Conservation (phyloP, 805 yeast species). For the Yarrowia phangngaensis region DNA sequence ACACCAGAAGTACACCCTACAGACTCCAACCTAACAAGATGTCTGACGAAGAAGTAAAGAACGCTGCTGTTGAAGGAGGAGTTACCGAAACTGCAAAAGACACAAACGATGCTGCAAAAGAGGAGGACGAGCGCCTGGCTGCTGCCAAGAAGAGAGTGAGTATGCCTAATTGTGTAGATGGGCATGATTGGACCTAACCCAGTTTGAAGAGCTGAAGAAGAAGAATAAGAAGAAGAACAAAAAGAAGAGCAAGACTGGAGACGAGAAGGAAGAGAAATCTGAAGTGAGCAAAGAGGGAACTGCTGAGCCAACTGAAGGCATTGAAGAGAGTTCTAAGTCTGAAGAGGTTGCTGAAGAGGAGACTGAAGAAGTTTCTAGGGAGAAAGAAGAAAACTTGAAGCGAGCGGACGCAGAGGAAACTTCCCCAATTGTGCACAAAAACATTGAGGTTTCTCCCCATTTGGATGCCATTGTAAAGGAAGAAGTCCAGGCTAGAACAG, state of each 20-base stretch:
- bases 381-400: constrained; percentile 15
- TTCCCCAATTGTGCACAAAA: constrained; percentile 2
- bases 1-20: too few species aligned
- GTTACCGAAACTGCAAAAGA: too few species aligned
- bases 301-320: constrained; percentile 28
- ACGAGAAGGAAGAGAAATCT: constrained; percentile 10
- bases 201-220: constrained; percentile 63
- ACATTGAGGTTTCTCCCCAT: constrained; percentile 16
- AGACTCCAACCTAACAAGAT: constrained; percentile 12
- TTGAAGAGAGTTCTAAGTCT: constrained; percentile 6
- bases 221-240: constrained; percentile 53
- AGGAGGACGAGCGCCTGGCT: constrained; percentile 60
- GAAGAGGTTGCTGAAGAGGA: constrained; percentile 26
- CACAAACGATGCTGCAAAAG: constrained; percentile 39
- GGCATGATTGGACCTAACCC: too few species aligned
- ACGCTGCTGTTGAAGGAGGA: constrained; percentile 31
- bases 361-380: constrained; percentile 11
- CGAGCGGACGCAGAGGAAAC: constrained; percentile 13
- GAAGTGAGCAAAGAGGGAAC: constrained; percentile 28
- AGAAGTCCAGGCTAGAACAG: constrained; percentile 30
- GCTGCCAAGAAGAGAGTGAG: constrained; percentile 65
- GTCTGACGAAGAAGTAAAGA: constrained; percentile 27
- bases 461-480: constrained; percentile 25
- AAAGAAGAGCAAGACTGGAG: constrained; percentile 40
- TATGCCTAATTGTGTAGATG: too few species aligned